Evolutionary conservation across 2,329 filamentous ascomycete genomes (phyloP), one percentile per base, ranked within the genome.

Genomic region (Podosphaera aphanis): DNA sequence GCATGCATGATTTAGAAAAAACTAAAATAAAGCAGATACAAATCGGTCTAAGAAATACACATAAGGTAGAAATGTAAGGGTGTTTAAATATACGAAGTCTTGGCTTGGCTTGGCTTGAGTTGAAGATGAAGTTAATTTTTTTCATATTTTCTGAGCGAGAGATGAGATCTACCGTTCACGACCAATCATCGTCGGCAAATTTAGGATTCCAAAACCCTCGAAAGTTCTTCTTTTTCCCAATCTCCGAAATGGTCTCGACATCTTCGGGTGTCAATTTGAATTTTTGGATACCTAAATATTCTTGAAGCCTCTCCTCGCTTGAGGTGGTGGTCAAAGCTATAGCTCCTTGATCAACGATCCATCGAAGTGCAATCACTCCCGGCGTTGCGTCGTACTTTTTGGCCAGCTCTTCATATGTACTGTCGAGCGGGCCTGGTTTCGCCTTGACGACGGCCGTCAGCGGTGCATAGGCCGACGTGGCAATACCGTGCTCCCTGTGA

Each of bases 211-310:
- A 25, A 8, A 25, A 25, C 8, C 23, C 23, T 8, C 23, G 4
- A 25, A 25, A 25, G 57, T 80, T 71, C 61, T 76, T 77, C 63
- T 73, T 56, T 51, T 63, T 63, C 1, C 77, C 77, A 31, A 67
- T 54, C 52, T 69, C 63, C 0, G 65, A 56, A 49, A 81, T 73
- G 45, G 69, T 65, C 40, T 66, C 59, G 11, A 79, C 61, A 59
- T 80, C 77, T 46, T 67, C 64, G 0, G 66, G 62, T 10, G 71
- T 74, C 50, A 81, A 62, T 62, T 73, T 71, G 55, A 79, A 77
- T 39, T 54, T 61, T 38, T 62, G 65, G 50, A 71, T 49, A 50
- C 65, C 66, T n/a, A 60, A 55, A 53, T 71, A 77, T n/a, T 64
- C 63, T 55, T 69, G 63, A 49, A 80, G 60, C 43, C 77, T 63